Evolutionary conservation across 805 yeast species (phyloP).

Genomic region (Hagleromyces aurorensis): DNA sequence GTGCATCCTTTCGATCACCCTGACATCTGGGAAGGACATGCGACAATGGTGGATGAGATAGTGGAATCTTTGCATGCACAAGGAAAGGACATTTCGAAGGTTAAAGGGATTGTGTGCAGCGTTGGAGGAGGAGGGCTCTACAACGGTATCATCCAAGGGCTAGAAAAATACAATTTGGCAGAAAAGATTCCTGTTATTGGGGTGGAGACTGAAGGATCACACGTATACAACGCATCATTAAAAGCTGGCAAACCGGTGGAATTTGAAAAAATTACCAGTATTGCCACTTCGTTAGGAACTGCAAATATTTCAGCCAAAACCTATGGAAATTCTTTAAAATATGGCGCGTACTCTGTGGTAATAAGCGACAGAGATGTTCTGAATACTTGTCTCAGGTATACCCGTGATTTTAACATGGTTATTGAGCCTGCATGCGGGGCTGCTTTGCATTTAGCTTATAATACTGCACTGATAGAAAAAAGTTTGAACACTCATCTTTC

Average conservation of each 20-base stretch:
- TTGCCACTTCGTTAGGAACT: conserved; percentile 62
- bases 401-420: conserved; percentile 42
- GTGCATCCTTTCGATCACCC: conserved; percentile 51
- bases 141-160: conserved; percentile 43
- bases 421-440: conserved; percentile 76
- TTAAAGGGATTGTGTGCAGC: conserved; percentile 45
- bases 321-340: conserved; percentile 36
- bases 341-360: conserved; percentile 36
- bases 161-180: conserved; percentile 30
- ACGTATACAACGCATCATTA: conserved; percentile 47
- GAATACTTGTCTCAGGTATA: conserved; percentile 42
- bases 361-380: conserved; percentile 52
- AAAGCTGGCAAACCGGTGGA: conserved; percentile 37
- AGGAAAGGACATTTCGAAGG: conserved; percentile 11
- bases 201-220: conserved; percentile 57
- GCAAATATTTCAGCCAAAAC: conserved; percentile 46
- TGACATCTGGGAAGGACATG: conserved; percentile 48
- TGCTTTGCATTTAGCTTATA: conserved; percentile 46
- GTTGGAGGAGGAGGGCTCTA: conserved; percentile 54
- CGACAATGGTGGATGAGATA: conserved; percentile 40
- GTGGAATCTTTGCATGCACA: conserved; percentile 22
- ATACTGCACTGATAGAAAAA: conserved; percentile 17
- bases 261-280: conserved; percentile 40
- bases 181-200: conserved; percentile 36
- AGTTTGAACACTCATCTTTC: conserved; percentile 10